Conservation (phyloP, 805 yeast species). For the Brettanomyces sp. region DNA sequence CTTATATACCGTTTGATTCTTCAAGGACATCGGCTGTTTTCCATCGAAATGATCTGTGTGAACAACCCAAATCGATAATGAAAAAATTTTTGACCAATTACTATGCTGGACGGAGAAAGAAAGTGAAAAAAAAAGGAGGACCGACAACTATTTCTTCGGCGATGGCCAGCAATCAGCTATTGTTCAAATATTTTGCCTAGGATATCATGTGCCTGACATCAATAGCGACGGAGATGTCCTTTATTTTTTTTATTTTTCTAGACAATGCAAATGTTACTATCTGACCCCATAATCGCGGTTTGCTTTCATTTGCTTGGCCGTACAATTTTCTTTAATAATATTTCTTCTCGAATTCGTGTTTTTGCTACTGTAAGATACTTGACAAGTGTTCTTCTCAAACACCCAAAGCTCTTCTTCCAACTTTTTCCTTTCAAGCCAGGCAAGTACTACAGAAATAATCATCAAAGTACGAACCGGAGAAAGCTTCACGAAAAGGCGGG, state of each 20-base stretch:
- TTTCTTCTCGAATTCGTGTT: neutral
- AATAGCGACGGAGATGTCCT: neutral
- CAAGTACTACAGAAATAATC: no score
- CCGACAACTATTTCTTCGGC: neutral
- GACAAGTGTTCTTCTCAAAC: no score
- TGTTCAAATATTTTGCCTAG: neutral
- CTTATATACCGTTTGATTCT: no score
- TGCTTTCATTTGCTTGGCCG: no score
- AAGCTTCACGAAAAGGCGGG: no score
- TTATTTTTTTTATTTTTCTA: neutral
- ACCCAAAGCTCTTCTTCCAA: no score
- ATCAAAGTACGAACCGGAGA: no score
- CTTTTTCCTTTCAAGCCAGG: no score
- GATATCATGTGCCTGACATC: neutral
- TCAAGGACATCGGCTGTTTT: neutral
- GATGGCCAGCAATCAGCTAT: no score
- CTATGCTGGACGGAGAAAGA: neutral
- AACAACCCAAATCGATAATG: neutral
- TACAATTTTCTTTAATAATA: neutral
- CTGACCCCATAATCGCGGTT: neutral
- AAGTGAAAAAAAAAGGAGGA: neutral
- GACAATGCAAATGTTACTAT: neutral
- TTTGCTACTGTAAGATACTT: neutral
- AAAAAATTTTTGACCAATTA: neutral
- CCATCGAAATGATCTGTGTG: neutral